These are phyloP conservation scores for Suhomyces sp. DNA, from an alignment of 805 yeast genomes.

Conservation along the genomic window DNA sequence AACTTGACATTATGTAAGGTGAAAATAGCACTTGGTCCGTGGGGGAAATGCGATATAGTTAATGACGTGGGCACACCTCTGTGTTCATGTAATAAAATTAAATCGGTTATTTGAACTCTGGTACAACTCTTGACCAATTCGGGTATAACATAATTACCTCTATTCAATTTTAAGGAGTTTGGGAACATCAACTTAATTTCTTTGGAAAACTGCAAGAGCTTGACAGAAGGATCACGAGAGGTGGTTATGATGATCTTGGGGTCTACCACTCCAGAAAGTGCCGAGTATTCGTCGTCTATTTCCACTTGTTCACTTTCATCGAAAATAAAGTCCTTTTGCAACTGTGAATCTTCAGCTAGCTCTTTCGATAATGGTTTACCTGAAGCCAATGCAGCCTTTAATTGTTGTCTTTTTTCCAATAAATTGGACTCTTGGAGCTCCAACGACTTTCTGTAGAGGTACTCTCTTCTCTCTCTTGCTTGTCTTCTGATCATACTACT, in stretches of 20 bases:
- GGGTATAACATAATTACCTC: slow-evolving; percentile 90
- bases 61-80: slow-evolving; percentile 96
- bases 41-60: slow-evolving; percentile 93
- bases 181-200: slow-evolving; percentile 90
- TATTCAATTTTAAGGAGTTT: slow-evolving; percentile 79
- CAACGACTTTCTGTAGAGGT: slow-evolving; percentile 81
- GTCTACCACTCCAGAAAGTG: slow-evolving; percentile 80
- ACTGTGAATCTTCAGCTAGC: slow-evolving; percentile 76
- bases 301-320: slow-evolving; percentile 73
- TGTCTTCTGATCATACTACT: slow-evolving; percentile 75
- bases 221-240: slow-evolving; percentile 83
- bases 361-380: slow-evolving; percentile 92
- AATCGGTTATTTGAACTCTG: slow-evolving; percentile 76
- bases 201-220: slow-evolving; percentile 86
- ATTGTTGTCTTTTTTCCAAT: slow-evolving; percentile 80
- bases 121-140: slow-evolving; percentile 81
- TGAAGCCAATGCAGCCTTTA: slow-evolving; percentile 83
- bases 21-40: slow-evolving; percentile 95
- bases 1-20: slow-evolving; percentile 91
- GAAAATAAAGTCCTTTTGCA: slow-evolving; percentile 78
- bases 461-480: slow-evolving; percentile 95
- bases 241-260: slow-evolving; percentile 93
- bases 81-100: slow-evolving; percentile 88
- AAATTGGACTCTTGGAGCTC: slow-evolving; percentile 86
- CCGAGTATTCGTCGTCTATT: slow-evolving; percentile 91